phyloP scores from a whole-genome alignment of 805 yeast species.

The Saccharomycopsis olivae region DNA sequence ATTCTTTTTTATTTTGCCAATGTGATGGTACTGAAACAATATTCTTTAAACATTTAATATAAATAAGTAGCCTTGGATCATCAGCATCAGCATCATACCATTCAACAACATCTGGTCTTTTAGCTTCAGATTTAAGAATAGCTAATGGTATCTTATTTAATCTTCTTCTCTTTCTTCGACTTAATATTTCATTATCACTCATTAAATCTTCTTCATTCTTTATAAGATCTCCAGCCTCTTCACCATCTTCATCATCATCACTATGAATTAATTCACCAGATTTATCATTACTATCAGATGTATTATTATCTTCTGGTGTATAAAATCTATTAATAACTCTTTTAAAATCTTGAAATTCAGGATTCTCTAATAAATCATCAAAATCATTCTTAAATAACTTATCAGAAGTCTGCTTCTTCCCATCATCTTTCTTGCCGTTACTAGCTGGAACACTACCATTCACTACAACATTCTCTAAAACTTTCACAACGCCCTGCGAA shows the following conservation, averaged over 20 bases:
- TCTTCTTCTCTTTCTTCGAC: slow-evolving; percentile 43
- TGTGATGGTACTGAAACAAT: slow-evolving; percentile 70
- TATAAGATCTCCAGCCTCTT: too few relatives aligned
- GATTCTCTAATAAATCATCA: slow-evolving; percentile 22
- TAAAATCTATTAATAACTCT: slow-evolving; percentile 28
- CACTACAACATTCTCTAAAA: too few relatives aligned
- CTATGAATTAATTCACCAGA: slow-evolving; percentile 14
- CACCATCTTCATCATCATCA: slow-evolving; percentile 19
- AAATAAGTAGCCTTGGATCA: slow-evolving; percentile 59
- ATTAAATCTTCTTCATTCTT: slow-evolving; percentile 16
- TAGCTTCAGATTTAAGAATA: slow-evolving; percentile 47
- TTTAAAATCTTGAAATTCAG: slow-evolving; percentile 27
- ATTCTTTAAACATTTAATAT: slow-evolving; percentile 55
- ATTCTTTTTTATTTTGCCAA: slow-evolving; percentile 77
- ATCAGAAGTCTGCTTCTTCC: too few relatives aligned
- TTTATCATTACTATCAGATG: slow-evolving; percentile 16
- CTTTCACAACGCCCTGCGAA: too few relatives aligned
- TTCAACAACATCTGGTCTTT: slow-evolving; percentile 65
- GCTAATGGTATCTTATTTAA: slow-evolving; percentile 54
- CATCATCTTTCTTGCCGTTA: neutral
- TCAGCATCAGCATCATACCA: slow-evolving; percentile 82
- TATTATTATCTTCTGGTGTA: slow-evolving; percentile 19
- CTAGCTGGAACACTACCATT: neutral
- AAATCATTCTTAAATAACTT: slow-evolving; percentile 20
- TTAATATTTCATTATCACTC: too few relatives aligned